Base-by-base conservation (phyloP, 495 filamentous ascomycete genomes). In the Penicillium simplicissimum region DNA sequence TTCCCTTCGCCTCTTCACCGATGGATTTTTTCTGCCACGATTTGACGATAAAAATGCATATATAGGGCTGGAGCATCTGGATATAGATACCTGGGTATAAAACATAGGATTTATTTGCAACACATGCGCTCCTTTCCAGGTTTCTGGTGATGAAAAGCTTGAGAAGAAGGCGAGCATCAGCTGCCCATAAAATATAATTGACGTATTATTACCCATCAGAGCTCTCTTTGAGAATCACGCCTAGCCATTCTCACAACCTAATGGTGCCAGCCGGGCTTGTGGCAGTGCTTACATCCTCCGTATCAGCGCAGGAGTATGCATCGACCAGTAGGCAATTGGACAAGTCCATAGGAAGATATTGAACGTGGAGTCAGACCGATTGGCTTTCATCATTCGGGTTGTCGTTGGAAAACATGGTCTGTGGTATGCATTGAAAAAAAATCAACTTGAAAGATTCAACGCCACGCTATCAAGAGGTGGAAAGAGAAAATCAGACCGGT, bases 161-260 rank as follows among this genome's bases (percentile, higher is more conserved):
- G 35, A 47, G 15, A 28, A n/a, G 17, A n/a, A n/a, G 19, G 19
- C 40, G 6, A 31, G 4, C n/a, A 31, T 31, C 2, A 31, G 4
- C 7, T 40, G 14, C 10, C 35, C n/a, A n/a, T n/a, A n/a, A n/a
- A 19, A 17, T 33, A 40, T 14, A 14, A 9, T n/a, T 17, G 35
- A 31, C n/a, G 63, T 60, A 52, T 42, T 37, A 15, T 31, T 8
- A 56, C 68, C 74, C 68, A 78, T 81, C 78, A 79, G 78, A 77
- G 78, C 78, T 81, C 78, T 81, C 78, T 81, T 81, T 79, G 75
- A 66, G 63, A 71, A 54, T 79, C 78, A 78, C 69, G 5, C 62
- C 63, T 65, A 62, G 48, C 64, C 62, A 35, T 57, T 34, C 49
- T 59, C 55, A 52, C 49, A 53, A 35, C 45, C n/a, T 47, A 47